Evolutionary conservation across 169 alveolate species (phyloP).

Genomic region (Plasmodium ovale): DNA sequence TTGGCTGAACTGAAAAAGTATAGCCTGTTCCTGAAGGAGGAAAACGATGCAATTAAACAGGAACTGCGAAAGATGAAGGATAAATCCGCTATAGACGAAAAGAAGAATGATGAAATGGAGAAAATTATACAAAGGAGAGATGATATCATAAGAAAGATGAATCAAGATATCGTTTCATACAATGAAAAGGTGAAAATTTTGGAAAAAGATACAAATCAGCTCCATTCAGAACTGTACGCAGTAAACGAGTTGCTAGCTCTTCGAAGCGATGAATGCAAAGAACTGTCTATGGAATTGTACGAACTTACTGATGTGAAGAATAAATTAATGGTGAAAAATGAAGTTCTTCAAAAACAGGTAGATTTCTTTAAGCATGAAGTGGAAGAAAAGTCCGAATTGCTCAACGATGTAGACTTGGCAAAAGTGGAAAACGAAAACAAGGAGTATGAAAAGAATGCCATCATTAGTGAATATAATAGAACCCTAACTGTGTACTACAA

Average conservation of each 20-base stretch:
- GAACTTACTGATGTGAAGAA: slow-evolving; percentile 65
- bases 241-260: slow-evolving; percentile 56
- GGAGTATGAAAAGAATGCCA: slow-evolving; percentile 25
- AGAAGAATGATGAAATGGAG: slow-evolving; percentile 63
- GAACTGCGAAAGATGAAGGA: slow-evolving; percentile 67
- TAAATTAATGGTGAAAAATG: slow-evolving; percentile 57
- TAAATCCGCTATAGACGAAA: slow-evolving; percentile 33
- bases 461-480: slow-evolving; percentile 40
- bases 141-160: slow-evolving; percentile 64
- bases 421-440: slow-evolving; percentile 12
- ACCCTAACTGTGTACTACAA: slow-evolving; percentile 40
- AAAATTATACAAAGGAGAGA: slow-evolving; percentile 59
- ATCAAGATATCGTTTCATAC: slow-evolving; percentile 49
- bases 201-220: slow-evolving; percentile 52
- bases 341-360: slow-evolving; percentile 46
- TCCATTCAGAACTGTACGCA: slow-evolving; percentile 65
- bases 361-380: slow-evolving; percentile 50
- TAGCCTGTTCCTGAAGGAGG: slow-evolving; percentile 68
- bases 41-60: slow-evolving; percentile 65
- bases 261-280: slow-evolving; percentile 75
- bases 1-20: slow-evolving; percentile 48
- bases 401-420: slow-evolving; percentile 36
- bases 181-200: slow-evolving; percentile 66
- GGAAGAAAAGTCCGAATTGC: slow-evolving; percentile 44
- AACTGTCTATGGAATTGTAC: slow-evolving; percentile 43